Evolutionary conservation across 176 grass and related monocot genomes (phyloP).

Genomic region (Aegilops speltoides): DNA sequence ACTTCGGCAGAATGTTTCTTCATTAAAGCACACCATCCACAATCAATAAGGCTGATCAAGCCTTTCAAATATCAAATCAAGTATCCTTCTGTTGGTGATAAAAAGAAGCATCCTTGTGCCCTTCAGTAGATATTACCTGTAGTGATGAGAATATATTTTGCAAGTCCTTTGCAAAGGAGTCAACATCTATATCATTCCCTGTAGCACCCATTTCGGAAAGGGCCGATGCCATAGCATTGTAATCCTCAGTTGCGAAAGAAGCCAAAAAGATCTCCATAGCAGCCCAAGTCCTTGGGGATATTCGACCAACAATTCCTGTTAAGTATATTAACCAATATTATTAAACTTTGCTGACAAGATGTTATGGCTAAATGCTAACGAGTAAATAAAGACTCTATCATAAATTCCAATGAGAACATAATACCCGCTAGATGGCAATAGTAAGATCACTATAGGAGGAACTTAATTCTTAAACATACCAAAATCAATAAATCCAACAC

Average conservation of each 20-base stretch:
- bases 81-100: neutral
- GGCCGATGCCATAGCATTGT: slow-evolving; percentile 74
- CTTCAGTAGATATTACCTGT: slow-evolving; percentile 54
- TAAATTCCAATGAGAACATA: neutral
- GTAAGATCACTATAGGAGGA: neutral
- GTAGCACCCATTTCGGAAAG: slow-evolving; percentile 96
- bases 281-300: slow-evolving; percentile 89
- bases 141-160: slow-evolving; percentile 90
- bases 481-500: slow-evolving; percentile 95
- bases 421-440: neutral
- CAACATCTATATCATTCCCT: slow-evolving; percentile 73
- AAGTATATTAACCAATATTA: slow-evolving; percentile 23
- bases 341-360: neutral
- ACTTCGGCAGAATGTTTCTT: neutral
- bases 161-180: slow-evolving; percentile 84
- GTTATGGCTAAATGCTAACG: neutral
- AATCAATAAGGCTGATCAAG: neutral
- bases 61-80: slow-evolving; percentile 22
- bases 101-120: neutral
- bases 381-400: neutral
- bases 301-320: slow-evolving; percentile 91
- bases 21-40: neutral
- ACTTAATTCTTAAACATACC: slow-evolving; percentile 46
- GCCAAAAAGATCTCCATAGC: slow-evolving; percentile 95
- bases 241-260: slow-evolving; percentile 89